phyloP scores from a whole-genome alignment of 352 stramenopile genomes.

The Globisporangium irregulare region DNA sequence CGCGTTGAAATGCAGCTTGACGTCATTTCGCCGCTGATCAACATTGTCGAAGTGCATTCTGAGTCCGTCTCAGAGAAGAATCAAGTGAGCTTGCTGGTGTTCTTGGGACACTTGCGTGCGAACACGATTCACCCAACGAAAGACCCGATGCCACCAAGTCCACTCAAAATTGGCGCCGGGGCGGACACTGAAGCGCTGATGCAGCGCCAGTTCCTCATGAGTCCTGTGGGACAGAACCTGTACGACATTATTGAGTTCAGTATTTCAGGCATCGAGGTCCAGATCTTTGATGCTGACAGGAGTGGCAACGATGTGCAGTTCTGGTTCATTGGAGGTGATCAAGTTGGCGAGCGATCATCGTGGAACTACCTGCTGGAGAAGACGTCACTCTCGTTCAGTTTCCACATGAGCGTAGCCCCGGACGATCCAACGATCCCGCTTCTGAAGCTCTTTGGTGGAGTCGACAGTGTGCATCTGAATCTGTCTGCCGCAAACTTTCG shows the following conservation, averaged over 20 bases:
- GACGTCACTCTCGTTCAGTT: conserved; percentile 66
- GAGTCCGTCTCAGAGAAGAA: conserved; percentile 20
- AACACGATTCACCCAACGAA: conserved; percentile 44
- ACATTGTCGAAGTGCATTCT: conserved; percentile 53
- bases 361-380: conserved; percentile 73
- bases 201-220: conserved; percentile 15
- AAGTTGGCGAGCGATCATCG: conserved; percentile 14
- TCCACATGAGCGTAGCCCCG: conserved; percentile 74
- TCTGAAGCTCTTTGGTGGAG: conserved; percentile 67
- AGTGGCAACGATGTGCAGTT: conserved; percentile 14
- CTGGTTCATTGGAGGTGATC: conserved; percentile 16
- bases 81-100: conserved; percentile 60
- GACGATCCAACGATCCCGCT: conserved; percentile 78
- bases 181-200: conserved; percentile 1
- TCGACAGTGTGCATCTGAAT: conserved; percentile 71
- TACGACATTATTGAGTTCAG: conserved; percentile 80
- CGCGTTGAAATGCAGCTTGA: conserved; percentile 75
- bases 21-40: conserved; percentile 79
- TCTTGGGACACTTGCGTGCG: conserved; percentile 72
- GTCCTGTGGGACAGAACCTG: conserved; percentile 38
- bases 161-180: conserved; percentile 1
- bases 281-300: conserved; percentile 36
- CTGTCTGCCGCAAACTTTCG: conserved; percentile 63
- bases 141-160: conserved; percentile 13
- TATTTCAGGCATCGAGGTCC: conserved; percentile 77